phyloP scores from a whole-genome alignment of 192 early-diverging fungal genomes.

The Coemansia sp. region DNA sequence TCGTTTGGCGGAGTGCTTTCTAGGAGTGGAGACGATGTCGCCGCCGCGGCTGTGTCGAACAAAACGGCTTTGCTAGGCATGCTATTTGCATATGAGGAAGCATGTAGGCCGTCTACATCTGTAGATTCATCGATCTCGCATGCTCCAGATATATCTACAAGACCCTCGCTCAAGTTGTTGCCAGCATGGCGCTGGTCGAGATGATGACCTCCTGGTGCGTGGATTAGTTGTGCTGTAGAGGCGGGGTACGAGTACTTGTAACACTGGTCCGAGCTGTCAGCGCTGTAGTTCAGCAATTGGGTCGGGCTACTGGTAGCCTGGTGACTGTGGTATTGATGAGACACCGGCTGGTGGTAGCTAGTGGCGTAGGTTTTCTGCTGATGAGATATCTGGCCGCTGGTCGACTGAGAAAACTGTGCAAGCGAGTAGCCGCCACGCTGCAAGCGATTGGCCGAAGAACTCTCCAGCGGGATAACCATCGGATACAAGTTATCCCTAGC shows the following conservation, averaged over 20 bases:
- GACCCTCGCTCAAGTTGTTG: neutral
- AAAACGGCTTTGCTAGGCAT: neutral
- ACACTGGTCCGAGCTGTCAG: neutral
- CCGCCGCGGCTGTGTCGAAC: neutral
- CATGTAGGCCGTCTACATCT: neutral
- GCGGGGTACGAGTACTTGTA: neutral
- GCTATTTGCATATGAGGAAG: neutral
- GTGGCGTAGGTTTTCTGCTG: neutral
- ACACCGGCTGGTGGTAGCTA: neutral
- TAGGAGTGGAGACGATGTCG: neutral
- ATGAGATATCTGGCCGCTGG: neutral
- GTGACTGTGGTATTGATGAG: neutral
- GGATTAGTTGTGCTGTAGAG: neutral
- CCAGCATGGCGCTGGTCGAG: neutral
- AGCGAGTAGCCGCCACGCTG: constrained; percentile 15
- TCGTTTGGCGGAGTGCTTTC: neutral
- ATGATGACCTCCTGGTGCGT: neutral
- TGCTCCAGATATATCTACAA: neutral
- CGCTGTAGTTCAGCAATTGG: neutral
- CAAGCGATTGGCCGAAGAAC: neutral
- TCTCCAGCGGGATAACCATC: constrained; percentile 32
- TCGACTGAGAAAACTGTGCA: neutral
- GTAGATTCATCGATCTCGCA: neutral
- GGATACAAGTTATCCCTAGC: constrained; percentile 34
- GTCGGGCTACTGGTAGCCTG: neutral